These are phyloP conservation scores for Brassica balearica DNA, from an alignment of 441 rosid species.

Conservation along the genomic window DNA sequence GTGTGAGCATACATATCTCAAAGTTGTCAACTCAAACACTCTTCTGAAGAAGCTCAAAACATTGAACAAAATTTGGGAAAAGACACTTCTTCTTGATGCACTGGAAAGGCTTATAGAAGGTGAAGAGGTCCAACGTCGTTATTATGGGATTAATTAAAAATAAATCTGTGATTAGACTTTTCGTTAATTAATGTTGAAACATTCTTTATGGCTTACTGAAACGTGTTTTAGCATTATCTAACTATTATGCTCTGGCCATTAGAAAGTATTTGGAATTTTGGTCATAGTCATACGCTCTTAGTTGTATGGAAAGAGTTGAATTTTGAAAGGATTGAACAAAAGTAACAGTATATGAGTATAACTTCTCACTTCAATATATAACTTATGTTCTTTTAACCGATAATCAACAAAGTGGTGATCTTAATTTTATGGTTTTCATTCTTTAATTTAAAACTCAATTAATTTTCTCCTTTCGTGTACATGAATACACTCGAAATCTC, in stretches of 20 bases:
- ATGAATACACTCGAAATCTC: slow-evolving; percentile 13
- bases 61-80: slow-evolving; percentile 70
- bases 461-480: neutral
- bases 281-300: slow-evolving; percentile 31
- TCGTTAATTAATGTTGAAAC: neutral
- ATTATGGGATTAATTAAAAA: slow-evolving; percentile 44
- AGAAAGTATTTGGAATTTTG: neutral
- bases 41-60: slow-evolving; percentile 80
- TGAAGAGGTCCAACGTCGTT: slow-evolving; percentile 59
- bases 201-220: neutral
- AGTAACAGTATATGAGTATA: neutral
- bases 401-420: neutral
- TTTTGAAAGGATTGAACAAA: neutral
- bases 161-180: slow-evolving; percentile 15
- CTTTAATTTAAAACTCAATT: neutral
- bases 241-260: slow-evolving; percentile 11
- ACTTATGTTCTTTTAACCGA: neutral
- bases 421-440: neutral
- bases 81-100: slow-evolving; percentile 77
- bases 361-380: neutral
- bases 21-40: slow-evolving; percentile 70
- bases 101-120: slow-evolving; percentile 67
- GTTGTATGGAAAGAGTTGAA: slow-evolving; percentile 12
- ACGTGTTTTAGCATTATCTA: neutral
- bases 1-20: slow-evolving; percentile 1